Evolutionary conservation across 495 filamentous ascomycete species (phyloP).

Genomic region (Lepraria neglecta): DNA sequence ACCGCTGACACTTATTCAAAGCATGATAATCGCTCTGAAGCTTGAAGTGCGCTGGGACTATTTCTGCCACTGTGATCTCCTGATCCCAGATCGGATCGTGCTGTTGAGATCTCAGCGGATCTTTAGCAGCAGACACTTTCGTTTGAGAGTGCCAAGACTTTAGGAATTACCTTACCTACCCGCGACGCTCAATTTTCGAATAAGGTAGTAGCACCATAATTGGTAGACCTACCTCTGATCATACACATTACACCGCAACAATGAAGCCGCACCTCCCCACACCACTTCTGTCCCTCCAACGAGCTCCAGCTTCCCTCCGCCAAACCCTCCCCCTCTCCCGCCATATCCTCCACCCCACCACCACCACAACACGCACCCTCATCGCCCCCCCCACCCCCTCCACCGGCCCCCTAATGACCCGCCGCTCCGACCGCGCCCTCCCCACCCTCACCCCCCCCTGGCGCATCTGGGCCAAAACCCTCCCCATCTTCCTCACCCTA

Average conservation of each 20-base stretch:
- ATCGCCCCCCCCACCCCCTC: slow-evolving; percentile 44
- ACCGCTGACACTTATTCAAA: too few species aligned
- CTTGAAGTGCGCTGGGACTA: too few species aligned
- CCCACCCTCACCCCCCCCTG: slow-evolving; percentile 39
- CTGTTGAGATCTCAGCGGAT: too few species aligned
- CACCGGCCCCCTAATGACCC: slow-evolving; percentile 67
- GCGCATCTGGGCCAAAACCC: slow-evolving; percentile 45
- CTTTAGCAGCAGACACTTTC: too few species aligned
- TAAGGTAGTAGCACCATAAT: too few species aligned
- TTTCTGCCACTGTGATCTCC: too few species aligned
- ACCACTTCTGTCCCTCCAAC: background rate
- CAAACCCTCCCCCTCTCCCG: background rate
- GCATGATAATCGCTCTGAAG: too few species aligned
- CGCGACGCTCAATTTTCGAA: too few species aligned
- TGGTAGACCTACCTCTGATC: too few species aligned
- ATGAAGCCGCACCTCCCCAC: background rate
- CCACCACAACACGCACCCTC: slow-evolving; percentile 35
- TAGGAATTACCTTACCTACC: too few species aligned
- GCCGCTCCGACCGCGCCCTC: slow-evolving; percentile 74
- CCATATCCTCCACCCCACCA: slow-evolving; percentile 10
- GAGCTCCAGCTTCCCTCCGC: background rate
- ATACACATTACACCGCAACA: background rate
- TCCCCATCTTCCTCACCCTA: slow-evolving; percentile 53
- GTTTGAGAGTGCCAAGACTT: too few species aligned
- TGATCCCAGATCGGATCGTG: too few species aligned